phyloP scores from a whole-genome alignment of 2,329 filamentous ascomycete genomes.

The Drechslerella stenobrocha region DNA sequence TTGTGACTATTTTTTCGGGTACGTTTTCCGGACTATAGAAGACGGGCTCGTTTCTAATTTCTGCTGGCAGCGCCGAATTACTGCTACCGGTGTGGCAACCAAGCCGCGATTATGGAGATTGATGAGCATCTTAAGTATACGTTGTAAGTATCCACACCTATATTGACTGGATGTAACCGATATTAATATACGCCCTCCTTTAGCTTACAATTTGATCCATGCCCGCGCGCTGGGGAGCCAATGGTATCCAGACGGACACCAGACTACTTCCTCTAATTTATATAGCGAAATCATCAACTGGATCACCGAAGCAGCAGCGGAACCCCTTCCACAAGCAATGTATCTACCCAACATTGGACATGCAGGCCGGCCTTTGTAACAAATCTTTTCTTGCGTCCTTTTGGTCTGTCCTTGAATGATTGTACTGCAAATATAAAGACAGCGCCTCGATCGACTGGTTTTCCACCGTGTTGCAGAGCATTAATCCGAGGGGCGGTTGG shows the following conservation, averaged over 20 bases:
- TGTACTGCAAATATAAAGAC: too few species aligned
- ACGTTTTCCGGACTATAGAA: conserved; percentile 1
- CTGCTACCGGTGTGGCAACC: conserved; percentile 98
- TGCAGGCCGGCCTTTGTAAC: too few species aligned
- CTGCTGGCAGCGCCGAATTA: conserved; percentile 74
- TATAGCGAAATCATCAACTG: conserved; percentile 47
- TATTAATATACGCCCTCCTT: too few species aligned
- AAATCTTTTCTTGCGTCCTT: too few species aligned
- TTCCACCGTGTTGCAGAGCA: too few species aligned
- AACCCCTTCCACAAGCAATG: too few species aligned
- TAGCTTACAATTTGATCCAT: conserved; percentile 98
- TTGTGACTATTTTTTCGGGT: conserved; percentile 98
- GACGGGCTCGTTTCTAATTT: conserved; percentile 50
- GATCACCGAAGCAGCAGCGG: background rate
- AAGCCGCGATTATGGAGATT: conserved; percentile 99
- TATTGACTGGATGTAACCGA: too few species aligned
- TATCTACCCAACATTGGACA: too few species aligned
- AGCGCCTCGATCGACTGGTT: too few species aligned
- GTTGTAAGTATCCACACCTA: conserved; percentile 83
- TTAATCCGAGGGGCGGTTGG: too few species aligned
- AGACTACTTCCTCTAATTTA: conserved; percentile 89
- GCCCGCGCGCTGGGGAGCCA: conserved; percentile 92
- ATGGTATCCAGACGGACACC: conserved; percentile 98
- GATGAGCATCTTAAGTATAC: conserved; percentile 99
- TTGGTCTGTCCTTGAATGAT: too few species aligned